Base-by-base conservation (phyloP, 1,139 yeast genomes). In the Hemisphaericaspora xylofermentans region DNA sequence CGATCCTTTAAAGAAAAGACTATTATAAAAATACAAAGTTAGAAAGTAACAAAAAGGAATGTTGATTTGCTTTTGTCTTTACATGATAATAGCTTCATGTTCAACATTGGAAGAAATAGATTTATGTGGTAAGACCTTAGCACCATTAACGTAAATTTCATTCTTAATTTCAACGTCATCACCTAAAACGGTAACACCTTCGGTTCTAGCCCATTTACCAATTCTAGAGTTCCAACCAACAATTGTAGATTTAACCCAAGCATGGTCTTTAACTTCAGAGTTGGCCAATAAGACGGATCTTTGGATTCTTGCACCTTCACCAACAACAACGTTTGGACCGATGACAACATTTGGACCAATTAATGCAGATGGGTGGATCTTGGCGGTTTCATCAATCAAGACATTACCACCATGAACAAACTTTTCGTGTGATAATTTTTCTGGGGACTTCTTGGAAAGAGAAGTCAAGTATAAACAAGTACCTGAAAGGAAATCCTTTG, bases 181-280 rank as follows among this genome's bases (percentile, higher is more conserved):
- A 74, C 98, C 99, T 61, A 94, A 82, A 46, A 94, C 98, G 50
- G 98, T 88, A 58, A 84, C 88, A 74, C 96, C 96, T 73, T 93
- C 98, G 53, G 95, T 83, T 78, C 99, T 89, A 51, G 98, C 96
- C 99, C 99, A 93, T 70, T 83, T 84, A 66, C 99, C 99, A 58
- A 94, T 91, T 60, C 91, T 87, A 49, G 97, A 91, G 79, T 89
- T 86, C 99, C 99, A 94, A 58, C 99, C 99, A 54, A 94, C 95
- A 68, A 94, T 93, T 60, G 98, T 87, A 60, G 94, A 86, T 74
- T 93, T 91, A 60, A 94, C 95, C 85, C 94, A 88, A 57, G 98
- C 96, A 71, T 94, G 98, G 66, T 91, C 97, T 73, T 88, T 88
- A 64, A 94, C 88, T 62, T 79, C 80, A 44, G 97, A 88, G 79